Evolutionary conservation across 1,284 basidiomycete species (phyloP), one percentile per base, ranked within the genome.

Genomic region (Cutaneotrichosporon sp.): DNA sequence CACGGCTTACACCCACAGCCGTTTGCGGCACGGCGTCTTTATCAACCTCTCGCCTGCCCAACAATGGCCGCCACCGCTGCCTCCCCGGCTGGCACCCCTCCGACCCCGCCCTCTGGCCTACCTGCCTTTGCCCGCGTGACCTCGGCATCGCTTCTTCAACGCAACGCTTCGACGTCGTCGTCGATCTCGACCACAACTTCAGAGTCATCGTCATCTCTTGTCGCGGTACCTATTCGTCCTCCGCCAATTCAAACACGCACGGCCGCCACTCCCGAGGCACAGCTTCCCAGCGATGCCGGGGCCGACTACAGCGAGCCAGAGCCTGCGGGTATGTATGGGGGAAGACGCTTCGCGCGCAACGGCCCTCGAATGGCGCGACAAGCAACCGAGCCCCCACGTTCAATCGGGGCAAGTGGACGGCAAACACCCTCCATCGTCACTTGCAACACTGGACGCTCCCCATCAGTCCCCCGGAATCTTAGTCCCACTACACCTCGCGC

Each of bases 151-250:
- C 52, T 68, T 46, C 62, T 67, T n/a, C 69, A 72, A 32, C 72
- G 77, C 16, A 79, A 77, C 59, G 72, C 72, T 9, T 79, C 77
- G 6, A 77, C 74, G 11, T 76, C 73, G 2, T 76, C 75, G 2
- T 74, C 75, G 1, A 64, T 70, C 18, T 79, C 77, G 10, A 75
- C 71, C 11, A 70, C 74, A 30, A 76, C 76, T 5, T 67, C 71
- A 5, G 75, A 76, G 10, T 77, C 77, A 0, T 70, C 74, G 1
- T 76, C 75, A 0, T 77, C 75, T 0, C 69, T 81, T 21, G 76
- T 77, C 18, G 79, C 80, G 4, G 80, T 74, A 8, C 78, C 79
- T 8, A 81, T 81, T 52, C 67, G 76, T 1, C 79, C 79, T 0
- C 77, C 76, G 2, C 76, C 76, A 9, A 73, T 73, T 42, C 74